Conservation (phyloP, 1,284 basidiomycete genomes). For the Quambalaria eucalypti region DNA sequence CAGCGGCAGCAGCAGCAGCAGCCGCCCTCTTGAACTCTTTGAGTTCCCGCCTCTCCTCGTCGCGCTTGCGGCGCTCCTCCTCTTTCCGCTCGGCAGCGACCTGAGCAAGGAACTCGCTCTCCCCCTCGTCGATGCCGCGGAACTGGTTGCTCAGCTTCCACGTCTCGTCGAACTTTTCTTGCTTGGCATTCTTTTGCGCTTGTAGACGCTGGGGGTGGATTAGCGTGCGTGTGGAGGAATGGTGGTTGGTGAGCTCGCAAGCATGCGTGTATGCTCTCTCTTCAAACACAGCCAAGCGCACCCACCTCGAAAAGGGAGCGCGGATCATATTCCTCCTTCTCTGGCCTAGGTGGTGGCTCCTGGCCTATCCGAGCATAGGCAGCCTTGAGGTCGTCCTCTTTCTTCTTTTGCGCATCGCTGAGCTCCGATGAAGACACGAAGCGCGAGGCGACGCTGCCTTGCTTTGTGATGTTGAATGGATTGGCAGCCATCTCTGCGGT, state of each 20-base stretch:
- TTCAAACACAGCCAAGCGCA: not conserved
- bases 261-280: not conserved
- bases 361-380: conserved; percentile 11
- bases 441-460: conserved; percentile 12
- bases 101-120: conserved; percentile 31
- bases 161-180: conserved; percentile 34
- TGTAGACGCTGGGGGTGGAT: conserved; percentile 12
- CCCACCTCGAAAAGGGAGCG: conserved; percentile 21
- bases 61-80: conserved; percentile 10
- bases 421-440: conserved; percentile 17
- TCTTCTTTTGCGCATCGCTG: conserved; percentile 3
- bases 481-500: too few relatives aligned
- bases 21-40: conserved; percentile 25
- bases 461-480: not conserved
- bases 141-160: conserved; percentile 40
- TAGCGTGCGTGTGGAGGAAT: not conserved
- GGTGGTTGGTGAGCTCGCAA: too few relatives aligned
- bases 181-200: conserved; percentile 32
- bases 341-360: not conserved
- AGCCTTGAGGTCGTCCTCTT: conserved; percentile 1
- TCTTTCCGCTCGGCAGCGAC: conserved; percentile 14
- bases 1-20: too few relatives aligned
- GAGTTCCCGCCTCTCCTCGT: conserved; percentile 20
- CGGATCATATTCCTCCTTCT: conserved; percentile 18
- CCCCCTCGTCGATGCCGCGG: conserved; percentile 38